Conservation (phyloP, 768 basidiomycete species). For the Mycena sanguinolenta region DNA sequence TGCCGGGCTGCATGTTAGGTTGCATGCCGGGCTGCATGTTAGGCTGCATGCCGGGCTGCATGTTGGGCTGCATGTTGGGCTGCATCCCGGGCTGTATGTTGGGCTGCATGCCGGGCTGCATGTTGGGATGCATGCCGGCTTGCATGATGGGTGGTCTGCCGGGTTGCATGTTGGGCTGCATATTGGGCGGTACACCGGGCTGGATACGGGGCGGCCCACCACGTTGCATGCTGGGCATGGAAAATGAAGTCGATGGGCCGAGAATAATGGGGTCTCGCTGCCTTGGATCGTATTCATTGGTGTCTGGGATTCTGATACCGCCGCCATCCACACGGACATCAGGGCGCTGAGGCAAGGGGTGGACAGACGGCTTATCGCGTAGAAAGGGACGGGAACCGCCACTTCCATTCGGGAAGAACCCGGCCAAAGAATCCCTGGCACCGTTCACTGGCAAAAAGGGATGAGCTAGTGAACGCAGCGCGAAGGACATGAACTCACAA, state of each 20-base stretch:
- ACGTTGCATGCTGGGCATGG: slow-evolving; percentile 4
- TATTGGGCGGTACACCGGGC: too few species aligned
- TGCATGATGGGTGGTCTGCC: too few species aligned
- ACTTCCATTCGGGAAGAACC: slow-evolving; percentile 13
- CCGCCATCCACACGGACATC: slow-evolving; percentile 18
- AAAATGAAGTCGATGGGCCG: slow-evolving; percentile 30
- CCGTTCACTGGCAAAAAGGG: slow-evolving; percentile 15
- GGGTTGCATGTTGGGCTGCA: too few species aligned
- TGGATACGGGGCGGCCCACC: too few species aligned
- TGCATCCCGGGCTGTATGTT: neutral
- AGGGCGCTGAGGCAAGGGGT: slow-evolving; percentile 15
- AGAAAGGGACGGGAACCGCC: slow-evolving; percentile 21
- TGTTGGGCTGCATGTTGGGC: neutral
- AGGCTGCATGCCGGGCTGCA: neutral
- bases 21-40: neutral
- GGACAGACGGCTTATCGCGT: slow-evolving; percentile 25
- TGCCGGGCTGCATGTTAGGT: neutral
- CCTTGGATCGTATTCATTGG: slow-evolving; percentile 32
- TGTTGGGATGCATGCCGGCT: neutral
- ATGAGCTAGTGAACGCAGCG: neutral
- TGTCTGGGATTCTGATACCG: slow-evolving; percentile 26
- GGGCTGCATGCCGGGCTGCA: neutral
- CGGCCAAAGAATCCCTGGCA: neutral
- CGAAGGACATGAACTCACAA: slow-evolving; percentile 1
- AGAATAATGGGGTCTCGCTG: slow-evolving; percentile 28